A percentile compares a stretch with the other conserved stretches of the same genome.
Conservation (phyloP, 2,329 filamentous ascomycete genomes). For the Graphilbum ipis-grandicollis region DNA sequence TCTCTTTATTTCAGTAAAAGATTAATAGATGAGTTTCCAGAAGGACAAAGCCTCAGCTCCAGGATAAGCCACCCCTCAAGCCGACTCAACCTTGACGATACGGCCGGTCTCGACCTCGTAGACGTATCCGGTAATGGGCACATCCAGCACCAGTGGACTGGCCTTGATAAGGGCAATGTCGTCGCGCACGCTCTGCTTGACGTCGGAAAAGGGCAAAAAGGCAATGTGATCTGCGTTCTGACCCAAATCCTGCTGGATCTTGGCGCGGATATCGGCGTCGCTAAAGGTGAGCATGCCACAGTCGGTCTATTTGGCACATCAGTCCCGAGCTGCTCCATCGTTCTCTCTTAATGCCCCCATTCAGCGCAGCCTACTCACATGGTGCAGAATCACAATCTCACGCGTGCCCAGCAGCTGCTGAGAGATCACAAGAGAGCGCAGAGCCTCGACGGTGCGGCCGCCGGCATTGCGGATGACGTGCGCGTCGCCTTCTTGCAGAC, state of each 20-base stretch:
- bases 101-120: constrained; percentile 8
- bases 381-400: constrained; percentile 62
- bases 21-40: too few species aligned
- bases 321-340: background rate
- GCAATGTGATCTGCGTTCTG: constrained; percentile 27
- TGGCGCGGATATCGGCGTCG: constrained; percentile 31
- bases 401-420: constrained; percentile 62
- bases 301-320: constrained; percentile 24
- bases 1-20: too few species aligned
- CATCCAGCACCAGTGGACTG: constrained; percentile 42
- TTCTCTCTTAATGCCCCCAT: too few species aligned
- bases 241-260: constrained; percentile 41
- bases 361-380: constrained; percentile 21
- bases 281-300: constrained; percentile 59
- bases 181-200: constrained; percentile 45
- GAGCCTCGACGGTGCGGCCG: constrained; percentile 47
- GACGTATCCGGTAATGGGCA: constrained; percentile 54
- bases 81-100: constrained; percentile 1
- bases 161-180: constrained; percentile 47
- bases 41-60: too few species aligned
- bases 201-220: constrained; percentile 49
- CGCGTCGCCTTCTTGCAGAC: constrained; percentile 58
- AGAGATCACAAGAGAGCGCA: constrained; percentile 65
- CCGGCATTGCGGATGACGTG: constrained; percentile 66
- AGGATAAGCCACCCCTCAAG: too few species aligned